These are phyloP conservation scores for Candida quercuum DNA, from an alignment of 805 yeast species.

Conservation along the genomic window DNA sequence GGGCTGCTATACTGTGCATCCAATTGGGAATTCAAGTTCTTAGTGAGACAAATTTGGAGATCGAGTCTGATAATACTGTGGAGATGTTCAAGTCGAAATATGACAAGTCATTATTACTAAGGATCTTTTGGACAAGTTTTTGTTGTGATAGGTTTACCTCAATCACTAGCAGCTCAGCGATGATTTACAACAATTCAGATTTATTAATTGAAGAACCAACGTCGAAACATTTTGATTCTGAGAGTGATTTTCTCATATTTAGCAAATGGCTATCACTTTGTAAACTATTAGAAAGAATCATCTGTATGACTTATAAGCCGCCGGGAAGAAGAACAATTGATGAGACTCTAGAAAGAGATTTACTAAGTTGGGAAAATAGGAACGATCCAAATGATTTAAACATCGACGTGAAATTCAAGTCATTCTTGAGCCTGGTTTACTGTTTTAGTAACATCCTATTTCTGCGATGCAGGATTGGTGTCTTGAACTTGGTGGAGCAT, in stretches of 20 bases:
- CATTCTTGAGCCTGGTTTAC: conserved; percentile 1
- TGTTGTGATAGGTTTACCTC: conserved; percentile 9
- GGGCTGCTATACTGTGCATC: conserved; percentile 3
- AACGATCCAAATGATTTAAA: not conserved
- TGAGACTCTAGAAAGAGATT: conserved; percentile 6
- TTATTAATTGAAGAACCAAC: conserved; percentile 6
- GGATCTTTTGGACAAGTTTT: conserved; percentile 8
- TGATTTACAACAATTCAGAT: conserved; percentile 6
- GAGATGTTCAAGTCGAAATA: conserved; percentile 3
- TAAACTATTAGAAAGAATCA: conserved; percentile 5
- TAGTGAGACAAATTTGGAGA: conserved; percentile 4
- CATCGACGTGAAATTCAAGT: not conserved
- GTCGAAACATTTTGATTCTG: conserved; percentile 4
- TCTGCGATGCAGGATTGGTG: conserved; percentile 8
- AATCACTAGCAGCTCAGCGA: conserved; percentile 7
- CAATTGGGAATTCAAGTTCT: conserved; percentile 7
- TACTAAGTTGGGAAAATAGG: conserved; percentile 4
- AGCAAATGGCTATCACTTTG: conserved; percentile 5
- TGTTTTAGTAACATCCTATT: conserved; percentile 5
- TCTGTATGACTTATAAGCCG: conserved; percentile 7
- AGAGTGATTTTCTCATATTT: conserved; percentile 3
- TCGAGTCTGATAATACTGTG: conserved; percentile 2
- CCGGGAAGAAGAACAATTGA: conserved; percentile 6
- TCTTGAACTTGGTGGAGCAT: conserved; percentile 3
- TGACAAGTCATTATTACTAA: conserved; percentile 4